These are phyloP conservation scores for Trametes elegans DNA, from an alignment of 768 basidiomycete genomes.

Conservation along the genomic window DNA sequence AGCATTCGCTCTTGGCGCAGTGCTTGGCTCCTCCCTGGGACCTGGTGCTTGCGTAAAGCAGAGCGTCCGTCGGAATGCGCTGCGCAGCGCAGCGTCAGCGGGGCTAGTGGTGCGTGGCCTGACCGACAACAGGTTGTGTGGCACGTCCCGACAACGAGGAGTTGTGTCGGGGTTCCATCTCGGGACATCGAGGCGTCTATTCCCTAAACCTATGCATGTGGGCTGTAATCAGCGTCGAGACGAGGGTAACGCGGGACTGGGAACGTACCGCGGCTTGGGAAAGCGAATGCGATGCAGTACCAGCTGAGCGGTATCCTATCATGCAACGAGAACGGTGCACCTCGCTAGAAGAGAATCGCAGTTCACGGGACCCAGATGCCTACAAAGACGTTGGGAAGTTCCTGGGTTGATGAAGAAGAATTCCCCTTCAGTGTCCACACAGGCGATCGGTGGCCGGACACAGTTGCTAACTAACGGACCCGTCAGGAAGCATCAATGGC, in stretches of 20 bases:
- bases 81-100: neutral
- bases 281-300: neutral
- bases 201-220: slow-evolving; percentile 4
- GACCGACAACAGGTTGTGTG: neutral
- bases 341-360: slow-evolving; percentile 3
- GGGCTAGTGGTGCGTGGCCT: neutral
- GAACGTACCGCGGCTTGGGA: slow-evolving; percentile 1
- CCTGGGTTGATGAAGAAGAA: neutral
- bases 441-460: neutral
- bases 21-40: neutral
- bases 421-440: neutral
- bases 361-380: neutral
- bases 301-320: slow-evolving; percentile 6
- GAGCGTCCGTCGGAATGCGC: neutral
- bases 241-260: neutral
- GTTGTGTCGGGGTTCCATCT: neutral
- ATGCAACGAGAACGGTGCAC: neutral
- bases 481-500: neutral
- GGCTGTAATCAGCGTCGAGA: neutral
- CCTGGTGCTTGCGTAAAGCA: neutral
- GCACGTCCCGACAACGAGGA: neutral
- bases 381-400: neutral
- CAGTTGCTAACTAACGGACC: neutral
- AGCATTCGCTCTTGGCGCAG: neutral
- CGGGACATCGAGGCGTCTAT: neutral